Evolutionary conservation across 306 rosid genomes (phyloP).

Genomic region (Heteromeles arbutifolia): DNA sequence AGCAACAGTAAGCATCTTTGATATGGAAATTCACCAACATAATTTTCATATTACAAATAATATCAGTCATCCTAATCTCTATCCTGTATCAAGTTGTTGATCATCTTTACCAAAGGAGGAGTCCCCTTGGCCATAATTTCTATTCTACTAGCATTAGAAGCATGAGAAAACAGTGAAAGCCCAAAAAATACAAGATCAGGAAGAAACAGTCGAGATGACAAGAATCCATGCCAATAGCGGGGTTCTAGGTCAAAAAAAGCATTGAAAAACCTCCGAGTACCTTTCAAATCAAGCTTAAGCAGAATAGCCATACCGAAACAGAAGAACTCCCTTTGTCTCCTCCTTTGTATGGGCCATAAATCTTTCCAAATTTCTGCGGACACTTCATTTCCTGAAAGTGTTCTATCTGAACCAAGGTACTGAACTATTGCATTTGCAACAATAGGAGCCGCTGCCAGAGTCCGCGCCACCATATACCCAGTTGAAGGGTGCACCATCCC

Average conservation of each 20-base stretch:
- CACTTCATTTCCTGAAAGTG: slow-evolving; percentile 44
- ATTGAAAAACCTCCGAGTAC: slow-evolving; percentile 74
- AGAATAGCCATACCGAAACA: slow-evolving; percentile 97
- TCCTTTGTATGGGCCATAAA: slow-evolving; percentile 86
- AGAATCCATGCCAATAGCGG: slow-evolving; percentile 93
- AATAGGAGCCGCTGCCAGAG: slow-evolving; percentile 90
- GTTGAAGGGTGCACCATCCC: slow-evolving; percentile 99
- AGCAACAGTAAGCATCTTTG: slow-evolving; percentile 27
- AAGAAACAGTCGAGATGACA: slow-evolving; percentile 87
- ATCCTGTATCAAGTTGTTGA: slow-evolving; percentile 82
- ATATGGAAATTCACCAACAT: slow-evolving; percentile 22
- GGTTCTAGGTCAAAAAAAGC: slow-evolving; percentile 97
- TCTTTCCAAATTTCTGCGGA: slow-evolving; percentile 82
- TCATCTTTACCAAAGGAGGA: slow-evolving; percentile 83
- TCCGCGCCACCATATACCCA: slow-evolving; percentile 98
- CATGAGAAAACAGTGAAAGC: slow-evolving; percentile 81
- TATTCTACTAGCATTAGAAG: slow-evolving; percentile 75
- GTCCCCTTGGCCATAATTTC: slow-evolving; percentile 99
- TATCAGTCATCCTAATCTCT: slow-evolving; percentile 42
- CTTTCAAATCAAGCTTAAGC: slow-evolving; percentile 85
- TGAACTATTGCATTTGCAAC: slow-evolving; percentile 78
- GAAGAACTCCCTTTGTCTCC: slow-evolving; percentile 96
- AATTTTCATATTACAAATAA: slow-evolving; percentile 38
- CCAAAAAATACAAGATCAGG: slow-evolving; percentile 79
- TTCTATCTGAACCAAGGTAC: slow-evolving; percentile 54